Base-by-base conservation (phyloP, 1,284 basidiomycete genomes). In the Fomitopsis palustris region DNA sequence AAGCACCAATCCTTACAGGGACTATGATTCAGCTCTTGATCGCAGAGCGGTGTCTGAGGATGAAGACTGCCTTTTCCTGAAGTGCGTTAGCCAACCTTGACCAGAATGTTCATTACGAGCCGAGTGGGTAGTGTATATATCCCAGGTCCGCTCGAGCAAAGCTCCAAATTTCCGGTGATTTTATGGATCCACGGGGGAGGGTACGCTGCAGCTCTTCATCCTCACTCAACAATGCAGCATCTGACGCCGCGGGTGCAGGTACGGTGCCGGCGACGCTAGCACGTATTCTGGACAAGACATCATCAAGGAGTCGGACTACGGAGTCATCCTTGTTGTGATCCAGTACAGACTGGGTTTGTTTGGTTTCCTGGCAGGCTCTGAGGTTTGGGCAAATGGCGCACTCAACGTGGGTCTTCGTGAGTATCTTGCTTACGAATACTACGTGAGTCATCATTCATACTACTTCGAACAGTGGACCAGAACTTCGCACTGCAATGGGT, bases 361-460 rank as follows among this genome's bases (percentile, higher is more conserved):
- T 29, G 49, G 49, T 17, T 51, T 51, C 49, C 49, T 51, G 17
- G n/a, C 49, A n/a, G 49, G 49, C 31, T 51, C 49, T 17, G 33
- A 51, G 27, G 49, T 51, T n/a, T 14, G 19, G 31, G 49, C 49
- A 19, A 51, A 51, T 19, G 49, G 49, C 19, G 14, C 49, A 7
- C 49, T 33, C 4, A 51, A 51, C 49, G 49, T 19, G 29, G 49
- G 49, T 51, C 49, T 51, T 29, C 49, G 49, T 51, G 49, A 51
- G 49, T 51, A 17, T n/a, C n/a, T n/a, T 16, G 17, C 39, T 42
- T 6, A 7, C 6, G 31, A 7, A 7, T 10, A 8, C 3, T n/a
- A n/a, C 39, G 16, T 21, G 23, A 39, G 12, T 33, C 7, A 2
- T 33, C 12, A 7, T 10, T 33, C 31, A 33, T 33, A 10, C 31